These are phyloP conservation scores for Nicotiana noctiflora DNA, from an alignment of 257 asterid species.

Conservation along the genomic window DNA sequence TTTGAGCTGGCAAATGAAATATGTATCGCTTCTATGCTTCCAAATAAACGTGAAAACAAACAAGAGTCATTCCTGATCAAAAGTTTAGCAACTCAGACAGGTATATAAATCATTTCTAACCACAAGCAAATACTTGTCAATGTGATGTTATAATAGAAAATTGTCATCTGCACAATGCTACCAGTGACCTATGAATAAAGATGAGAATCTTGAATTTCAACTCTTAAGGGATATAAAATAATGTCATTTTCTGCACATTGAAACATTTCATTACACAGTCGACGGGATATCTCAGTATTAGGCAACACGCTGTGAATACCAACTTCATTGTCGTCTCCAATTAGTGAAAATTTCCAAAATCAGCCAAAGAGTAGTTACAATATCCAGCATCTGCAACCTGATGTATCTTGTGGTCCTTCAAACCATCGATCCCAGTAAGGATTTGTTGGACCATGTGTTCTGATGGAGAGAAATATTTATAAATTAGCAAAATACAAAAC, in stretches of 20 bases:
- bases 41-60: background rate
- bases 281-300: background rate
- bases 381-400: constrained; percentile 91
- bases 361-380: constrained; percentile 27
- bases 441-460: constrained; percentile 74
- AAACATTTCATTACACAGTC: constrained; percentile 4
- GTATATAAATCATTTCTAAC: background rate
- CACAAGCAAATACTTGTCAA: background rate
- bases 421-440: constrained; percentile 95
- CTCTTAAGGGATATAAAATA: background rate
- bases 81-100: background rate
- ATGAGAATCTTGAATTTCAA: background rate
- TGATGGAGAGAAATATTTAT: constrained; percentile 18
- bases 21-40: too few relatives aligned
- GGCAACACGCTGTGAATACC: constrained; percentile 1
- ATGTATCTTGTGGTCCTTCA: constrained; percentile 74
- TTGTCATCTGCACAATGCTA: constrained; percentile 9
- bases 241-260: constrained; percentile 24
- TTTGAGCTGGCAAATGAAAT: too few relatives aligned
- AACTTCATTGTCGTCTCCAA: background rate
- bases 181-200: background rate
- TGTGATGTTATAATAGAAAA: background rate
- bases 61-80: background rate
- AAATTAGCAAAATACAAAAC: background rate
- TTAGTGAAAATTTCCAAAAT: background rate